Evolutionary conservation across 805 yeast genomes (phyloP), one percentile per base, ranked within the genome.

Genomic region (Lipomyces sp.): DNA sequence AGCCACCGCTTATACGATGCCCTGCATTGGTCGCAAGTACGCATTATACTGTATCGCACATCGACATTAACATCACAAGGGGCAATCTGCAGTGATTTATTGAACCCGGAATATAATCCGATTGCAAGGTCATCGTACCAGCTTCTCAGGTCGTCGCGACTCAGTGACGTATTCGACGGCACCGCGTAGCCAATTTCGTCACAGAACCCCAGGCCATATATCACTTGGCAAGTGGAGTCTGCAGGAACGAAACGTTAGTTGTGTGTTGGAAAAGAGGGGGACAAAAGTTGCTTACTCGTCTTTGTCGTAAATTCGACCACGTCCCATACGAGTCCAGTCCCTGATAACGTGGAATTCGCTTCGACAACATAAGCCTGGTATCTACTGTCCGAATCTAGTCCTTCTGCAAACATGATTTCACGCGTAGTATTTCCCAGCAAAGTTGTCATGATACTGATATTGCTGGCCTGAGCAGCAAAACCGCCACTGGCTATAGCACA

Each of bases 151-250:
- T 78, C 78, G 45, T 74, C 75, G 2, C 72, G 67, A 1, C 77
- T 76, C 2, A 74, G 66, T 0, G 80, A 67, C 0, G 84, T 74
- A 59, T 79, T 79, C 4, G 81, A 80, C 0, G 98, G 98, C 0
- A 90, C 97, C 0, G 97, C 84, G 77, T 93, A 94, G 0, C 97
- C 95, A 32, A 94, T 96, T 57, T 85, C 84, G 37, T 81, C 77
- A 77, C 99, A 94, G 73, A 92, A 92, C 2, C 85, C 87, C 66
- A 94, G 80, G 65, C 86, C 89, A 75, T 85, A 91, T 18, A 92
- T 84, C 59, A 93, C 78, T 66, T 88, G 85, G 76, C 99, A 94
- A 1, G 90, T 81, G 75, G 33, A 76, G 77, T 76, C 84, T 77
- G 1, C 91, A 24, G 39, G 30, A 35, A 5, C 5, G 24, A 24